Base-by-base conservation (phyloP, 148 eudicot species). In the Heliamphora exappendiculata region DNA sequence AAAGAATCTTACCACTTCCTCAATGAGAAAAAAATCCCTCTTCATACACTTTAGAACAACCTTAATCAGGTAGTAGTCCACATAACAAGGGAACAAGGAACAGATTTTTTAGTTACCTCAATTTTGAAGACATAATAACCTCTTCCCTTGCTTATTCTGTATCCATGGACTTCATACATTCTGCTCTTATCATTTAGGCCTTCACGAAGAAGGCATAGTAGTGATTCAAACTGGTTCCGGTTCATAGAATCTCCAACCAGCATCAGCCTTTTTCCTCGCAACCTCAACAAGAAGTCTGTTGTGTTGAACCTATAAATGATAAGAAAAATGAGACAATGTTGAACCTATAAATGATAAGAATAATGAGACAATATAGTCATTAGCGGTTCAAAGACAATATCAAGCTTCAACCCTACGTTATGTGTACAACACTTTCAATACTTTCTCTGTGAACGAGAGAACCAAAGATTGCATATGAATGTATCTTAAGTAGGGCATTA, bases 221-320 rank as follows among this genome's bases (percentile, higher is more conserved):
- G 88, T 26, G 98, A 95, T 78, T 95, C 98, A 78, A 90, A 95
- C 84, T 95, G 96, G 83, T 95, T 95, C 47, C 98, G 82, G 83
- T 92, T 92, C 94, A 95, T 85, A 8, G 98, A 95, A 82, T 95
- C 98, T 76, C 98, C 98, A 53, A 92, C 91, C 65, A 95, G 93
- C 90, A 89, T 78, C 82, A 95, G 80, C 79, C 87, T 85, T 85
- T 91, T 92, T 75, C 94, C 93, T 82, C 86, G 89, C 51, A 95
- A 80, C 85, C 91, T 89, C 78, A 73, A 82, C 88, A 95, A 83
- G 66, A 95, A 92, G 84, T 92, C 97, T 51, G 94, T 88, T 59
- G 94, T 91, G 71, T 88, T 91, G 70, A 92, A 92, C 86, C 98
- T 95, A 77, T n/a, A 60, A 81, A 16, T 47, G 13, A 33, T 17